Conservation (phyloP, 805 yeast genomes). For the Phaffomyces opuntiae region DNA sequence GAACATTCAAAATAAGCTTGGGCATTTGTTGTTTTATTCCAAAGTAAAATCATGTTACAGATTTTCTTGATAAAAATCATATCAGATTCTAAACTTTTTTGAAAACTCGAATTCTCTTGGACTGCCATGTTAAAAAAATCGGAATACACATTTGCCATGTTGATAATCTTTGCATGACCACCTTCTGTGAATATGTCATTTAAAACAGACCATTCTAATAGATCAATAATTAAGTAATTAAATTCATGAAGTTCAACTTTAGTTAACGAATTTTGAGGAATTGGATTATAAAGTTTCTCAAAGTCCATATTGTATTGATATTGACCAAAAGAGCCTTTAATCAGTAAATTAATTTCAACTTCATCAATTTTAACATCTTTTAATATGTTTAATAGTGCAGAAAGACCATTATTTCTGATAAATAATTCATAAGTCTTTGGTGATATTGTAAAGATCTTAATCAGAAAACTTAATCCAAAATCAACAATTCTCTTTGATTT, state of each 20-base stretch:
- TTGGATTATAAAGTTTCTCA: conserved; percentile 8
- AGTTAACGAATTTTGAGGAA: conserved; percentile 5
- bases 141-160: conserved; percentile 21
- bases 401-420: conserved; percentile 44
- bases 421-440: conserved; percentile 41
- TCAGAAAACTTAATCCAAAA: conserved; percentile 35
- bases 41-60: conserved; percentile 24
- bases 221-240: conserved; percentile 26
- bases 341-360: conserved; percentile 27
- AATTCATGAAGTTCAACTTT: conserved; percentile 39
- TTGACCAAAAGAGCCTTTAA: conserved; percentile 42
- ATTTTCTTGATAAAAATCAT: conserved; percentile 16
- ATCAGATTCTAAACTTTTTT: conserved; percentile 27
- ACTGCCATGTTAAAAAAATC: conserved; percentile 17
- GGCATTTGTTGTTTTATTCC: conserved; percentile 27
- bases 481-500: conserved; percentile 23
- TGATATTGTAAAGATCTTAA: conserved; percentile 43
- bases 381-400: conserved; percentile 38
- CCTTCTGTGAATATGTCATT: conserved; percentile 30
- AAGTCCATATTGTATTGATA: conserved; percentile 24
- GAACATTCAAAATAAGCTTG: conserved; percentile 24
- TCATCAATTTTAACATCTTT: conserved; percentile 35
- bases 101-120: conserved; percentile 23
- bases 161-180: conserved; percentile 27
- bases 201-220: conserved; percentile 30